A percentile compares a stretch with the other conserved stretches of the same genome.
phyloP scores from a whole-genome alignment of 78 protist species.

The Mastigamoeba balamuthi region DNA sequence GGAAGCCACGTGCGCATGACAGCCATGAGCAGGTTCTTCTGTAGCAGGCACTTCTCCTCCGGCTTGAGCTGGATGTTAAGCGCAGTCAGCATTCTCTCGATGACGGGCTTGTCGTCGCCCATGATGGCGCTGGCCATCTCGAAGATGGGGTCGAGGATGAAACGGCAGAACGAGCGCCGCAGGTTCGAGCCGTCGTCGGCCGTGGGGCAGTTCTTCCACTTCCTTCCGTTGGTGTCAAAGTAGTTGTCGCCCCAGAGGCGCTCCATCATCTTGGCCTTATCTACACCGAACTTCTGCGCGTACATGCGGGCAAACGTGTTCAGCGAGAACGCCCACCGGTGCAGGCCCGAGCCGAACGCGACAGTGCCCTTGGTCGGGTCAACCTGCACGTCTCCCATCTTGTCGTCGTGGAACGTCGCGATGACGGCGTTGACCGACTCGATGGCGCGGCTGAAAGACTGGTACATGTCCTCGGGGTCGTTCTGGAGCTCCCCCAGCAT shows the following conservation, averaged over 20 bases:
- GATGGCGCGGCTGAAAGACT: constrained; percentile 57
- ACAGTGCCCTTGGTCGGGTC: constrained; percentile 45
- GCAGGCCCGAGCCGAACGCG: constrained; percentile 61
- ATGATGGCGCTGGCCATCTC: not conserved
- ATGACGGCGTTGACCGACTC: constrained; percentile 77
- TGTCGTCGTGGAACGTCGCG: constrained; percentile 64
- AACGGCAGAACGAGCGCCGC: constrained; percentile 31
- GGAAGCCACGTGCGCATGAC: constrained; percentile 39
- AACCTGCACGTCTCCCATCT: constrained; percentile 71
- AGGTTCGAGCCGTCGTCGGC: not conserved
- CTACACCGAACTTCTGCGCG: constrained; percentile 29
- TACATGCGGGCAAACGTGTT: constrained; percentile 23
- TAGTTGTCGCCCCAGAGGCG: constrained; percentile 64
- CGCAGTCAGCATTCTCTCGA: not conserved
- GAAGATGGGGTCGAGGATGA: constrained; percentile 52
- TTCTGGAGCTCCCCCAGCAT: constrained; percentile 78
- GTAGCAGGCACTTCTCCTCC: constrained; percentile 1
- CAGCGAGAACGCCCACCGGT: constrained; percentile 75
- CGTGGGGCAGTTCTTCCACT: constrained; percentile 2
- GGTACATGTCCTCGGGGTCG: constrained; percentile 69
- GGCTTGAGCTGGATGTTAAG: constrained; percentile 9
- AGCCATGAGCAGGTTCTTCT: constrained; percentile 5
- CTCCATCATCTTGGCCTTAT: not conserved
- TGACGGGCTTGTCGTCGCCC: not conserved
- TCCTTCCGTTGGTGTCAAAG: constrained; percentile 38